Conservation (phyloP, 1,284 basidiomycete genomes). For the Ganoderma boninense region DNA sequence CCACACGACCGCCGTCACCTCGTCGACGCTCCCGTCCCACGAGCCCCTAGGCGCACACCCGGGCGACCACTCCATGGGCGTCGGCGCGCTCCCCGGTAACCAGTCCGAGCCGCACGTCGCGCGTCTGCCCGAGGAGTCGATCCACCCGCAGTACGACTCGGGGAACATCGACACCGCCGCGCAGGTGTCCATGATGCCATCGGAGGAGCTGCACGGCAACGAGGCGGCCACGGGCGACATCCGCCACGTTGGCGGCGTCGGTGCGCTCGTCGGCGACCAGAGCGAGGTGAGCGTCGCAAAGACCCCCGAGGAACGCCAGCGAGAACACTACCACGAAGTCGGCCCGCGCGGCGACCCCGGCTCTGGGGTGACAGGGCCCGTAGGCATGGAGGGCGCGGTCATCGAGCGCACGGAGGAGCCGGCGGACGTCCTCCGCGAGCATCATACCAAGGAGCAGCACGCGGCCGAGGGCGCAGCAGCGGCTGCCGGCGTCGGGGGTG, state of each 20-base stretch:
- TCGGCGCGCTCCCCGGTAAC: constrained; percentile 43
- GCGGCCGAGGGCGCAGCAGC: not conserved
- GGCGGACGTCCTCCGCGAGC: not conserved
- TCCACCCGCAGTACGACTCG: constrained; percentile 31
- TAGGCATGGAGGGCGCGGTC: not conserved
- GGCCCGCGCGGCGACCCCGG: not conserved
- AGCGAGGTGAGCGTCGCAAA: constrained; percentile 42
- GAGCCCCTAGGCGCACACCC: constrained; percentile 36
- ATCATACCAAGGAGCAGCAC: not conserved
- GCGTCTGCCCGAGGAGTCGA: constrained; percentile 45
- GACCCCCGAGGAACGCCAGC: constrained; percentile 41
- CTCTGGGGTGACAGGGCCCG: not conserved
- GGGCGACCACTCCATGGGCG: constrained; percentile 33
- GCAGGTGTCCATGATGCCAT: constrained; percentile 26
- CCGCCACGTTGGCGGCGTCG: constrained; percentile 37
- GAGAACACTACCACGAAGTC: not conserved
- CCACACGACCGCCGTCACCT: constrained; percentile 26
- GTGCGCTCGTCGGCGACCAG: constrained; percentile 40
- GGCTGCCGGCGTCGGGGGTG: not conserved
- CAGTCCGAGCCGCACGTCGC: constrained; percentile 42
- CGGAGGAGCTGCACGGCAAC: constrained; percentile 30
- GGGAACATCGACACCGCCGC: constrained; percentile 19
- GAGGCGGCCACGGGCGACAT: constrained; percentile 19
- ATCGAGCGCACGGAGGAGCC: not conserved
- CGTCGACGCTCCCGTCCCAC: constrained; percentile 26